A percentile compares a stretch with the other conserved stretches of the same genome.
Evolutionary conservation across 1,284 basidiomycete species (phyloP).

Genomic region (Boletus albobrunnescens): DNA sequence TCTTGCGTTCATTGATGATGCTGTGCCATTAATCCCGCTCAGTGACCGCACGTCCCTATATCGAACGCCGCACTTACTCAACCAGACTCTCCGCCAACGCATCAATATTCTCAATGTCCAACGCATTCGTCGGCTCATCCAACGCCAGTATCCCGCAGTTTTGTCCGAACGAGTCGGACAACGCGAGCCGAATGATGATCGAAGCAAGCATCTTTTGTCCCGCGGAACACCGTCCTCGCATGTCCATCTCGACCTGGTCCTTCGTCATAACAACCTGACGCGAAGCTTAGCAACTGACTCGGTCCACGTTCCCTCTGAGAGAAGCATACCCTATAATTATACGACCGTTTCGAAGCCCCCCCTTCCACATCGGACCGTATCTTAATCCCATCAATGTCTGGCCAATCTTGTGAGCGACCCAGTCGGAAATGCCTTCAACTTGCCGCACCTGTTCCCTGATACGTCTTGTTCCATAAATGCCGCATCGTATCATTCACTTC

Average conservation of each 20-base stretch:
- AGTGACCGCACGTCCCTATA: background rate
- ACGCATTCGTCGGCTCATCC: constrained; percentile 97
- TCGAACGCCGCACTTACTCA: constrained; percentile 59
- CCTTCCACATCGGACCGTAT: constrained; percentile 94
- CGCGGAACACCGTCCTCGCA: constrained; percentile 97
- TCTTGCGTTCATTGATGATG: constrained; percentile 88
- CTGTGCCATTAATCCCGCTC: constrained; percentile 37
- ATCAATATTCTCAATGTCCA: constrained; percentile 96
- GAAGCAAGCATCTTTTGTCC: constrained; percentile 99
- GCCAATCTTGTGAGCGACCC: constrained; percentile 15
- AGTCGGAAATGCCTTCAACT: constrained; percentile 5
- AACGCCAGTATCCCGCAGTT: constrained; percentile 97
- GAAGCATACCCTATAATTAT: constrained; percentile 88
- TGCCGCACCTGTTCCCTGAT: constrained; percentile 88
- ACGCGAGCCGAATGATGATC: constrained; percentile 97
- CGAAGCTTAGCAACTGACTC: constrained; percentile 24
- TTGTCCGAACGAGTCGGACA: constrained; percentile 96
- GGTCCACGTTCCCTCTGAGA: constrained; percentile 3
- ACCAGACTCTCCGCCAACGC: constrained; percentile 88
- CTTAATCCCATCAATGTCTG: constrained; percentile 96
- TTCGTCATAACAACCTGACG: constrained; percentile 94
- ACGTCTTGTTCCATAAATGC: constrained; percentile 97
- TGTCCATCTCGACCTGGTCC: constrained; percentile 98
- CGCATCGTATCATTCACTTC: constrained; percentile 98
- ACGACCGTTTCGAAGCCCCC: constrained; percentile 81